Percentiles rank a stretch among this genome's conserved stretches.
Conservation (phyloP, 805 yeast genomes). For the Nakazawaea molendinolei region DNA sequence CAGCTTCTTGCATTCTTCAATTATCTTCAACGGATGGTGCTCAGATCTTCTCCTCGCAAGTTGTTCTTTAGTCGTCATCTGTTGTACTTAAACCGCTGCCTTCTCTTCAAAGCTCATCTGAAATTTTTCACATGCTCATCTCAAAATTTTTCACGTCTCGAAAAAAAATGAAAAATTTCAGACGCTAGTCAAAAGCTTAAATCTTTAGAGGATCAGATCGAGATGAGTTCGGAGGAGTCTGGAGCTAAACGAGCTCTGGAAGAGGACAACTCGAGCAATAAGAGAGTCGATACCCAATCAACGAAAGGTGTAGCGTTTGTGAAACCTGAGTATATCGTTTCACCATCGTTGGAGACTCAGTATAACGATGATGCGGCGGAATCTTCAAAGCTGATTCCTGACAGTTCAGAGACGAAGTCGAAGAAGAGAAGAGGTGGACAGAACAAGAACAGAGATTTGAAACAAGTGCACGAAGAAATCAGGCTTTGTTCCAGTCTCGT, state of each 20-base stretch:
- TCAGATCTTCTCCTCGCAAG: conserved; percentile 31
- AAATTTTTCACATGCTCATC: conserved; percentile 1
- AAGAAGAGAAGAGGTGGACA: conserved; percentile 63
- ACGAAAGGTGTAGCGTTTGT: conserved; percentile 67
- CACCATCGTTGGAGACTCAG: conserved; percentile 10
- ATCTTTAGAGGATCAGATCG: neutral
- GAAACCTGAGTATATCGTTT: conserved; percentile 60
- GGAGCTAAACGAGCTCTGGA: no score
- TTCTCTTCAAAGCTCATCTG: neutral
- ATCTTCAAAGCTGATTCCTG: conserved; percentile 32
- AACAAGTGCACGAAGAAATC: conserved; percentile 57
- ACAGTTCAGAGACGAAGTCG: conserved; percentile 25
- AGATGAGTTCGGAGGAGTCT: conserved; percentile 1
- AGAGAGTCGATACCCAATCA: conserved; percentile 15
- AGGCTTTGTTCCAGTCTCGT: conserved; percentile 59
- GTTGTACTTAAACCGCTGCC: neutral
- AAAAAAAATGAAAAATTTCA: conserved; percentile 1
- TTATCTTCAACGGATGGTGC: conserved; percentile 48
- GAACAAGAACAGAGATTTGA: conserved; percentile 73
- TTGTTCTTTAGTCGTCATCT: conserved; percentile 10
- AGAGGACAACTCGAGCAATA: conserved; percentile 5
- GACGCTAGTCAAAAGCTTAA: neutral
- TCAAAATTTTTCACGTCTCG: neutral
- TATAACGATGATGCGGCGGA: conserved; percentile 44
- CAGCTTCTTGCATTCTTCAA: conserved; percentile 37